Evolutionary conservation across 83 land plant species (phyloP).

Genomic region (Thuja plicata): DNA sequence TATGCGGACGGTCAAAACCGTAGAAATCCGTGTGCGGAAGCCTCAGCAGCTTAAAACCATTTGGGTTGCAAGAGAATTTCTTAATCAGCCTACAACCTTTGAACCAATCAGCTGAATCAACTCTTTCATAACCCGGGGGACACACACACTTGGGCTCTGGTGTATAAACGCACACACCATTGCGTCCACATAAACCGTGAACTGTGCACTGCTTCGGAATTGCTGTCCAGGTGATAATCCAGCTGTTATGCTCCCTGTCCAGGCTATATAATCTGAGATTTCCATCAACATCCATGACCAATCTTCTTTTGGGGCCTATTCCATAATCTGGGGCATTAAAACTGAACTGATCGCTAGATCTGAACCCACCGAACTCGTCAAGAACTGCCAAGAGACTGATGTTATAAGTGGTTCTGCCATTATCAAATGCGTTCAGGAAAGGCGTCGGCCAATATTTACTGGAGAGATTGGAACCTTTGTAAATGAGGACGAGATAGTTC

Average conservation of each 20-base stretch:
- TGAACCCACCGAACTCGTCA: neutral
- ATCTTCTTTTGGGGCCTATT: too few species aligned
- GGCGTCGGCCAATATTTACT: neutral
- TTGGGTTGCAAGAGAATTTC: neutral
- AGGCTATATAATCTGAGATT: too few species aligned
- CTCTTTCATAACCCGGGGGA: too few species aligned
- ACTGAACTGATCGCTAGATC: conserved; percentile 27
- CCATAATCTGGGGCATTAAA: conserved; percentile 35
- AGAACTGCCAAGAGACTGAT: neutral
- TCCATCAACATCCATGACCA: neutral
- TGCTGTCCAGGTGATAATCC: too few species aligned
- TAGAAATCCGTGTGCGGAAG: neutral
- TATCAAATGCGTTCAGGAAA: neutral
- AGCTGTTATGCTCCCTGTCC: too few species aligned
- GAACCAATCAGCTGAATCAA: neutral
- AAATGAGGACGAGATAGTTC: too few species aligned
- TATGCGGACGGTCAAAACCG: neutral
- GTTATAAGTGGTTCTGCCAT: neutral
- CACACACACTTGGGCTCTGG: too few species aligned
- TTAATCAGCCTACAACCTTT: neutral
- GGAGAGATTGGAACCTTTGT: neutral
- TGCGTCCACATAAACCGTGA: conserved; percentile 20
- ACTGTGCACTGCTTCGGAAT: too few species aligned
- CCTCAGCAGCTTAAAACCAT: neutral
- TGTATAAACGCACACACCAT: conserved; percentile 12